phyloP scores from a whole-genome alignment of 2,329 filamentous ascomycete genomes.

The Pseudogymnoascus sp. region DNA sequence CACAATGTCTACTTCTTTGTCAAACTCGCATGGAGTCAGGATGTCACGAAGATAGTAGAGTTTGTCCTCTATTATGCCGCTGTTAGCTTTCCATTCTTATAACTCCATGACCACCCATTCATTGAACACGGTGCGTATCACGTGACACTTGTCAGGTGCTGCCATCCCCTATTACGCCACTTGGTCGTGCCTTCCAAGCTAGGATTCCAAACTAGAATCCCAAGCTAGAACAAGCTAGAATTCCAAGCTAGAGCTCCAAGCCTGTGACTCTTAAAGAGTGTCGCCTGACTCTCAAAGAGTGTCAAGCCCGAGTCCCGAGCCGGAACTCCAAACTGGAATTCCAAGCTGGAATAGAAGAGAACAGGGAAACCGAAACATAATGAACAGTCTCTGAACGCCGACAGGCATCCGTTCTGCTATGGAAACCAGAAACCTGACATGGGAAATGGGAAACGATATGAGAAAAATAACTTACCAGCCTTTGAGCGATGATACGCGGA shows the following conservation, averaged over 20 bases:
- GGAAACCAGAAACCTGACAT: not conserved
- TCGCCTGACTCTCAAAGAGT: not conserved
- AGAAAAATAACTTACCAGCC: conserved; percentile 1
- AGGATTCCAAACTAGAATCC: not conserved
- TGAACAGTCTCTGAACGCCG: not conserved
- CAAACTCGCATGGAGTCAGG: conserved; percentile 14
- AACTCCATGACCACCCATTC: not conserved
- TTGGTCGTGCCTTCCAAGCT: not conserved
- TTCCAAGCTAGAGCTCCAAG: not conserved
- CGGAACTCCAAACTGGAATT: not conserved
- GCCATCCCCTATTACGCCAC: not conserved
- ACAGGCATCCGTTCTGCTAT: not conserved
- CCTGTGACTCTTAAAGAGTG: no score
- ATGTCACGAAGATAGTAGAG: conserved; percentile 18
- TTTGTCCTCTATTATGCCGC: conserved; percentile 13
- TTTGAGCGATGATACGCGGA: conserved; percentile 3
- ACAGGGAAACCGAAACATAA: not conserved
- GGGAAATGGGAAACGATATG: not conserved
- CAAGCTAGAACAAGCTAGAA: not conserved
- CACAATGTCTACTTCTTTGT: conserved; percentile 13
- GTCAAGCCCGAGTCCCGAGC: not conserved
- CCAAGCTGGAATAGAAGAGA: not conserved
- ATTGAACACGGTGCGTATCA: not conserved
- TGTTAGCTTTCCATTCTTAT: not conserved
- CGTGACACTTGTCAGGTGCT: not conserved